Base-by-base conservation (phyloP, 176 grass and related monocot genomes). In the Oryza coarctata region DNA sequence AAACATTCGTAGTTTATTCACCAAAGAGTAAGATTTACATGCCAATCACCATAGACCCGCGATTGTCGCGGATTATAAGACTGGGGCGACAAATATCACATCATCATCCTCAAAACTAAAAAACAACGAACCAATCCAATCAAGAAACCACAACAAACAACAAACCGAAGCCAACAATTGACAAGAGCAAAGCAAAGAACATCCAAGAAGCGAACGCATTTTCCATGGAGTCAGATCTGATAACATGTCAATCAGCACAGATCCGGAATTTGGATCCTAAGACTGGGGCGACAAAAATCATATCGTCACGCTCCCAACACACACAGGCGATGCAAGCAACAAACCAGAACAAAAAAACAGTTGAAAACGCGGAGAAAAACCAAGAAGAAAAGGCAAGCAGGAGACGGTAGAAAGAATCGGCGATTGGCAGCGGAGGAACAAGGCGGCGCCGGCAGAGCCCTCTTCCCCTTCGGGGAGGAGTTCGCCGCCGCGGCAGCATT, bases 271-370 rank as follows among this genome's bases (percentile, higher is more conserved):
- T 73, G 86, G 86, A 82, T 41, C 17, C 64, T 94, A 94, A 94
- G 92, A 91, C 89, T 91, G 89, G 92, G 92, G 89, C 92, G 89
- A 94, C 89, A 91, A 85, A 68, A 81, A 22, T 9, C 77, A 65
- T 72, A 66, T 94, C 92, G 87, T 91, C 92, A 89, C 41, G 18
- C 83, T 94, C 92, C 45, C 74, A 11, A 35, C 7, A 6, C 55
- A 29, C 1, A 1, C 20, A 12, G 9, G 55, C 13, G 1, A 9
- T 3, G 5, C 40, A 43, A 31, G 0, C 2, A n/a, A 60, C 3
- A 4, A 23, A 12, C 18, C 4, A 55, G 5, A 33, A 0, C 32
- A 65, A 7, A 40, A 22, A 78, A 8, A 9, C 14, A 15, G 12
- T 7, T 7, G 12, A 25, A 31, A 32, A 64, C 3, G 32, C 3